Base-by-base conservation (phyloP, 2,329 filamentous ascomycete species). In the Trichocomaceae sp. region DNA sequence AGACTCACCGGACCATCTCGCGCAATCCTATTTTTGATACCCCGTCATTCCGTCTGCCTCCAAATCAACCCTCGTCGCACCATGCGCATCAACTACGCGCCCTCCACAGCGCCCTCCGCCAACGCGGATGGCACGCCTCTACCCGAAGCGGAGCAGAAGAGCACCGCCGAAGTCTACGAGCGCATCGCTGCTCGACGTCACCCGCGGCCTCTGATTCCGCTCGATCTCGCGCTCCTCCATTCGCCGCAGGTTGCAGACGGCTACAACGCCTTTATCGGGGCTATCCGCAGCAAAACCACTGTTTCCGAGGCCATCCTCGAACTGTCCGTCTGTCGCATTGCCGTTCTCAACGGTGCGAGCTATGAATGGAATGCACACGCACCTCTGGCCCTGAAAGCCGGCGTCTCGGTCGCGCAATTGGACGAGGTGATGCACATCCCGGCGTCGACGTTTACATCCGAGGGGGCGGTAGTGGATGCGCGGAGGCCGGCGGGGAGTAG, bases 301-400 rank as follows among this genome's bases (percentile, higher is more conserved):
- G 66, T 83, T 1, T 64, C 77, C 12, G 65, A 69, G 3, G 70
- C 65, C 9, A 60, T 90, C 23, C 83, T 87, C 58, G 90, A 95
- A 74, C 76, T 91, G 15, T 86, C 87, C 56, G 89, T 95, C 60
- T 88, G 83, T 62, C 81, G 89, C 48, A 87, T 95, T 7, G 90
- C 90, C 4, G 85, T 87, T 6, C 80, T 89, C 60, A 95, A 92
- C 68, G 69, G 78, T 26, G 90, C 90, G 1, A 88, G 87, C 80
- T 95, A 90, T 70, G 90, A 95, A 69, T 95, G 88, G 89, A 81
- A 76, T 37, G 83, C 88, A 56, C 90, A 95, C 68, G 85, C 85
- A 8, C 88, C 88, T 7, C 75, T 92, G 7, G 77, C 71, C 1
- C 52, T 75, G 54, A 70, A 69, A 54, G 70, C 66, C 1, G 71